A percentile compares a stretch with the other conserved stretches of the same genome.
Evolutionary conservation across 352 stramenopile genomes (phyloP).

Genomic region (Globisporangium takayamanum): DNA sequence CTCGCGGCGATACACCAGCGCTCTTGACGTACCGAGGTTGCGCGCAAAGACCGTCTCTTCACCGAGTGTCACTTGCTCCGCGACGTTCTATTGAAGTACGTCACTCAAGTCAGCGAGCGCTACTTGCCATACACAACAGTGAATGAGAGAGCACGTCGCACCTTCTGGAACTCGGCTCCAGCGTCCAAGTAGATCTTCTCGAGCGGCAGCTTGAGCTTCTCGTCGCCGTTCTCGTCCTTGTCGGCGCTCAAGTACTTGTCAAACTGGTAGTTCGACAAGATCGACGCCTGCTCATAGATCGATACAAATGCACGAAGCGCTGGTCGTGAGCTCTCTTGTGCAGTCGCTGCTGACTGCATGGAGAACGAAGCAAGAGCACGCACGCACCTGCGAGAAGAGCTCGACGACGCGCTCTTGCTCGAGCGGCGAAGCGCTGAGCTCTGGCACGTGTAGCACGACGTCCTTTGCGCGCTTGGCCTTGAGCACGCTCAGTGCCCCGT

Average conservation of each 20-base stretch:
- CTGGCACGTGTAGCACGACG: conserved; percentile 50
- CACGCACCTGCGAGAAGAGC: conserved; percentile 42
- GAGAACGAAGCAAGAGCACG: background rate
- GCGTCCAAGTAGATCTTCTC: conserved; percentile 60
- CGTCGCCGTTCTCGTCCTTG: conserved; percentile 51
- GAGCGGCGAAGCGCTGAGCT: conserved; percentile 23
- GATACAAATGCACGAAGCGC: background rate
- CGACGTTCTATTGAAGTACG: conserved; percentile 25
- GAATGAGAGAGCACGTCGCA: conserved; percentile 6
- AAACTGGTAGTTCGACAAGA: conserved; percentile 87
- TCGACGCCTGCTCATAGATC: conserved; percentile 30
- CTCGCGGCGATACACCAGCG: background rate
- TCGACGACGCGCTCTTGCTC: conserved; percentile 44
- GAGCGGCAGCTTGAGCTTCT: conserved; percentile 59
- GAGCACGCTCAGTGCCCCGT: conserved; percentile 46
- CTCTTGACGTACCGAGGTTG: conserved; percentile 48
- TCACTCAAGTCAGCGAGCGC: background rate
- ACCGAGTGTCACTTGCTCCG: conserved; percentile 55
- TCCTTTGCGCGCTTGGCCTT: conserved; percentile 45
- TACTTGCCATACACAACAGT: background rate
- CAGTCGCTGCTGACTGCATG: too few relatives aligned
- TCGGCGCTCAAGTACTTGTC: conserved; percentile 67
- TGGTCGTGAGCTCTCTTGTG: background rate
- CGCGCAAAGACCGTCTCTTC: conserved; percentile 83
- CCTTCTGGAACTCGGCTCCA: conserved; percentile 48